phyloP scores from a whole-genome alignment of 345 rosid genomes.

The Chamaenerion angustifolium region DNA sequence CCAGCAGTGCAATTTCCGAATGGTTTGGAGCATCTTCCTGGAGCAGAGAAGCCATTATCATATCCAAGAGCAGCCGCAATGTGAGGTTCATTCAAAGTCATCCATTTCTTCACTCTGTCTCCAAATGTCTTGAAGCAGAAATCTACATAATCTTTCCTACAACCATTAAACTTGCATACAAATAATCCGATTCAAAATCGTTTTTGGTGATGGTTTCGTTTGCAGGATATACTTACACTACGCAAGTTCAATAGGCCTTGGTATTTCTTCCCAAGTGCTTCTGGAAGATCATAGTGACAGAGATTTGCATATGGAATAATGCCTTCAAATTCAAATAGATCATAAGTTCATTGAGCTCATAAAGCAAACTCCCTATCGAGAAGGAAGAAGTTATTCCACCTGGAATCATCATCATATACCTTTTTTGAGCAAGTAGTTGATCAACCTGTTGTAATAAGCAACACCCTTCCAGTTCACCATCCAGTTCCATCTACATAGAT shows the following conservation, averaged over 20 bases:
- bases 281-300: slow-evolving; percentile 85
- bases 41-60: slow-evolving; percentile 71
- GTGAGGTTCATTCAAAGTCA: slow-evolving; percentile 89
- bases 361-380: neutral
- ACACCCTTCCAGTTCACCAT: slow-evolving; percentile 84
- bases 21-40: slow-evolving; percentile 76
- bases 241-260: slow-evolving; percentile 48
- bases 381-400: too few relatives aligned
- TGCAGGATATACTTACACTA: slow-evolving; percentile 42
- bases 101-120: slow-evolving; percentile 91
- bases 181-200: too few relatives aligned
- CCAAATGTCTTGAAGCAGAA: slow-evolving; percentile 83
- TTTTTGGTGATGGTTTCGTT: too few relatives aligned
- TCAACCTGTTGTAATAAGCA: slow-evolving; percentile 77
- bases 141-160: slow-evolving; percentile 84
- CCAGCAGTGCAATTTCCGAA: slow-evolving; percentile 77
- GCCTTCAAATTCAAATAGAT: slow-evolving; percentile 26
- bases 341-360: neutral
- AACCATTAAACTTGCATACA: neutral
- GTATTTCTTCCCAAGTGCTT: slow-evolving; percentile 70
- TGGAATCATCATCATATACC: too few relatives aligned
- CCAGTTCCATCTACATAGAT: slow-evolving; percentile 69
- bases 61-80: slow-evolving; percentile 89
- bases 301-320: slow-evolving; percentile 84
- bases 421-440: slow-evolving; percentile 51